Conservation (phyloP, 345 rosid genomes). For the Eutrema yunnanense region DNA sequence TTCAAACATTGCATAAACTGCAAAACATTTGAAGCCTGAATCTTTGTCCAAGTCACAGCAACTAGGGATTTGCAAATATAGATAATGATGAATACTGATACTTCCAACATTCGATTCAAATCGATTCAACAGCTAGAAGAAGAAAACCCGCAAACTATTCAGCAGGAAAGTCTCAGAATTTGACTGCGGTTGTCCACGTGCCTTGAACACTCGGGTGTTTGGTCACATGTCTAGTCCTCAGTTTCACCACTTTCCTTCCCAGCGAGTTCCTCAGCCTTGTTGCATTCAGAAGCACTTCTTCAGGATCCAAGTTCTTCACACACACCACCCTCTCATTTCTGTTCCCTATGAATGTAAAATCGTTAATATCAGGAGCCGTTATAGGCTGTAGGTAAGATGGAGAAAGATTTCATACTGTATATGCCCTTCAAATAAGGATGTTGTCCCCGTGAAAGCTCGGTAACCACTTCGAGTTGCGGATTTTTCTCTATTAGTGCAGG, state of each 20-base stretch:
- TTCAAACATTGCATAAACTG: constrained; percentile 1
- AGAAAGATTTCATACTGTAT: constrained; percentile 48
- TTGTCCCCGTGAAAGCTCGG: constrained; percentile 74
- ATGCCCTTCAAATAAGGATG: constrained; percentile 79
- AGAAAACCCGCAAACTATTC: not conserved
- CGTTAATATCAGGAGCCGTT: not conserved
- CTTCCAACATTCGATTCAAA: not conserved
- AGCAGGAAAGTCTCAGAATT: constrained; percentile 35
- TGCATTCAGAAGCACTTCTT: constrained; percentile 56
- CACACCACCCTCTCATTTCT: constrained; percentile 78
- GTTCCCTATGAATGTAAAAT: constrained; percentile 42
- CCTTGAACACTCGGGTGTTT: constrained; percentile 87
- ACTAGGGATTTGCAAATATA: not conserved
- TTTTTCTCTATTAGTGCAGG: constrained; percentile 56
- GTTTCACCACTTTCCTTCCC: constrained; percentile 79
- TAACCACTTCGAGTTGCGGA: constrained; percentile 71
- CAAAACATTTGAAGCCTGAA: not conserved
- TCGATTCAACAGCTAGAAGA: not conserved
- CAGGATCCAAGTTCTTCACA: constrained; percentile 72
- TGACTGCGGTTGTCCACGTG: constrained; percentile 68
- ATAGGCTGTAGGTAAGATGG: not conserved
- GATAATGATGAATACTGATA: not conserved
- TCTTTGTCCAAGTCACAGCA: not conserved
- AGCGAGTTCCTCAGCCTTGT: constrained; percentile 66
- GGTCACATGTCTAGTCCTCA: constrained; percentile 73